Conservation (phyloP, 2,329 filamentous ascomycete genomes). For the Fusarium sp. region DNA sequence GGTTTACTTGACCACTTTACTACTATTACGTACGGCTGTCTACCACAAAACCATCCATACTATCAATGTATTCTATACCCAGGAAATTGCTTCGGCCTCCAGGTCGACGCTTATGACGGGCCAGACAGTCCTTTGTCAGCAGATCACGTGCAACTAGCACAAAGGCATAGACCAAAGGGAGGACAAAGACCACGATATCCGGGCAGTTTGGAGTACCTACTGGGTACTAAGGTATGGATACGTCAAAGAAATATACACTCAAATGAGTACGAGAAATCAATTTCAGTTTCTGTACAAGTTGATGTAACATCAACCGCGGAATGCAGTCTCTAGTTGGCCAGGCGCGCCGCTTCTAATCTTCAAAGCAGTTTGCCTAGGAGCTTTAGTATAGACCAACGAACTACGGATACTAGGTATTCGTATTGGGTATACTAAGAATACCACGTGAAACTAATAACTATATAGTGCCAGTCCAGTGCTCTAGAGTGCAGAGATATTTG, state of each 20-base stretch:
- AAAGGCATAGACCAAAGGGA: neutral
- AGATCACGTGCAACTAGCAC: conserved; percentile 21
- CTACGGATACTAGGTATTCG: neutral
- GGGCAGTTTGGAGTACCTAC: neutral
- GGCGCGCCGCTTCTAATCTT: neutral
- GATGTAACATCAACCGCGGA: neutral
- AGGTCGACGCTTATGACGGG: neutral
- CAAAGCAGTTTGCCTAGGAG: neutral
- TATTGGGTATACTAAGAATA: neutral
- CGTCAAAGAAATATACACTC: neutral
- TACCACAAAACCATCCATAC: conserved; percentile 25
- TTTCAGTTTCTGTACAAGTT: neutral
- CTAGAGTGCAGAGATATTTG: neutral
- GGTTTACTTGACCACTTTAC: conserved; percentile 5
- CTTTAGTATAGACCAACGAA: neutral
- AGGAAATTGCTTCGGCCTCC: conserved; percentile 30
- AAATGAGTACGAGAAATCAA: neutral
- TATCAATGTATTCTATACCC: conserved; percentile 40
- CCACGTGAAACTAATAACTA: neutral
- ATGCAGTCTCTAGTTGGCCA: neutral
- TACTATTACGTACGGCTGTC: conserved; percentile 7
- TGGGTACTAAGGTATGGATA: neutral
- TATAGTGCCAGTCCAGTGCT: neutral
- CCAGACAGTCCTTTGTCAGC: conserved; percentile 28
- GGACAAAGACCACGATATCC: neutral